Percentiles rank a stretch among this genome's conserved stretches.
phyloP scores from a whole-genome alignment of 2,329 filamentous ascomycete species.

The Tolypocladium tundrense region DNA sequence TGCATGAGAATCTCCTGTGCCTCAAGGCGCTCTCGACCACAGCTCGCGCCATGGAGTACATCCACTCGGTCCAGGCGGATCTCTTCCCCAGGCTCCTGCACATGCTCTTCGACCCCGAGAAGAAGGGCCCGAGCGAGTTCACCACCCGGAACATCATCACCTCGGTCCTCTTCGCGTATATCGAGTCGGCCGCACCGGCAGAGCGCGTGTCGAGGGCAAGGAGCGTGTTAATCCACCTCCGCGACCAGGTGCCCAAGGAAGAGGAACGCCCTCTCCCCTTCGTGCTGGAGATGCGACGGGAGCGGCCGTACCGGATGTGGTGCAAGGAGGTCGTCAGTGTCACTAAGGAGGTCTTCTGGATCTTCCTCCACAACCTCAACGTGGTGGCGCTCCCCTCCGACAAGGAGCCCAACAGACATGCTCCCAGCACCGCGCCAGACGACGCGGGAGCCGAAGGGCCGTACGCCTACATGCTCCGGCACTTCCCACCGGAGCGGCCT shows the following conservation, averaged over 20 bases:
- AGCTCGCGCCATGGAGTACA: conserved; percentile 69
- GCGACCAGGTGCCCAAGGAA: conserved; percentile 67
- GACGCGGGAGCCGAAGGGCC: conserved; percentile 20
- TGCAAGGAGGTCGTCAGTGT: conserved; percentile 86
- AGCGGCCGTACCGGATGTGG: conserved; percentile 87
- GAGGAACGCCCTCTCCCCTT: conserved; percentile 71
- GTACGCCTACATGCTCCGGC: conserved; percentile 53
- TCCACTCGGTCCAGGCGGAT: conserved; percentile 67
- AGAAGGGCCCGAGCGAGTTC: conserved; percentile 95
- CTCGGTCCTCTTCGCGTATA: conserved; percentile 79
- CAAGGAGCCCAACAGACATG: conserved; percentile 14
- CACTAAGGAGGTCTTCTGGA: conserved; percentile 98
- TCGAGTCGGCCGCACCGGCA: conserved; percentile 52
- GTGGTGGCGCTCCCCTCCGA: conserved; percentile 58
- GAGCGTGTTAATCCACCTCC: conserved; percentile 68
- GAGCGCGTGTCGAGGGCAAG: conserved; percentile 60
- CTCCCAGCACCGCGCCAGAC: neutral
- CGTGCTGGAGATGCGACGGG: conserved; percentile 77
- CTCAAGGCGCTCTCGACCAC: conserved; percentile 93
- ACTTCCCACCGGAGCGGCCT: conserved; percentile 78
- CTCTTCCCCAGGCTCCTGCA: conserved; percentile 78
- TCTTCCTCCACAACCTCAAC: conserved; percentile 91
- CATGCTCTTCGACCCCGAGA: conserved; percentile 95
- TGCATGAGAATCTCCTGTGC: conserved; percentile 87
- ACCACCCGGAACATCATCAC: conserved; percentile 86